These are phyloP conservation scores for Neurospora hispaniola DNA, from an alignment of 495 filamentous ascomycete genomes.

Conservation along the genomic window DNA sequence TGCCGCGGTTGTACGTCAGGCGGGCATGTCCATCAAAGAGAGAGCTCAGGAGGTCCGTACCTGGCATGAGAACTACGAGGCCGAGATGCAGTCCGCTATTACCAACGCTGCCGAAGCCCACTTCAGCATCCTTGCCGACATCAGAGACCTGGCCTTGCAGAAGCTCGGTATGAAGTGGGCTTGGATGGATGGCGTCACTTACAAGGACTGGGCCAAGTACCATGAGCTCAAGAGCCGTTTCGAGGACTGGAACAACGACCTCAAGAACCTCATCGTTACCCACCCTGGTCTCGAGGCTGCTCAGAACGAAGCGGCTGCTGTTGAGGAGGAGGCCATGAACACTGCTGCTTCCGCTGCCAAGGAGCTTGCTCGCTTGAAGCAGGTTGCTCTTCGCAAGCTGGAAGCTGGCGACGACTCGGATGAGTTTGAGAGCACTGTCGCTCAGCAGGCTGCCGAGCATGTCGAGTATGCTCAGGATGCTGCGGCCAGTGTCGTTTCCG, in stretches of 20 bases:
- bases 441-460: slow-evolving; percentile 33
- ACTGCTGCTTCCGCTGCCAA: slow-evolving; percentile 71
- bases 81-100: slow-evolving; percentile 57
- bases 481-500: slow-evolving; percentile 8
- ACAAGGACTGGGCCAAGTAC: slow-evolving; percentile 93
- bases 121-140: slow-evolving; percentile 69
- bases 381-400: slow-evolving; percentile 79
- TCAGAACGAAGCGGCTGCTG: slow-evolving; percentile 51
- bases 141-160: slow-evolving; percentile 80
- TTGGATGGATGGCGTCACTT: slow-evolving; percentile 88
- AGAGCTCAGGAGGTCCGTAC: slow-evolving; percentile 70
- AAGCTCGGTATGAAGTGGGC: slow-evolving; percentile 98
- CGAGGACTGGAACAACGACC: slow-evolving; percentile 73
- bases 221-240: slow-evolving; percentile 74
- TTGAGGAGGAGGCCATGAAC: slow-evolving; percentile 69
- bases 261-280: slow-evolving; percentile 57
- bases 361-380: slow-evolving; percentile 75
- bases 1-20: slow-evolving; percentile 50
- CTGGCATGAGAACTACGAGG: slow-evolving; percentile 67
- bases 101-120: slow-evolving; percentile 69
- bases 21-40: slow-evolving; percentile 66
- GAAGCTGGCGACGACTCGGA: slow-evolving; percentile 61
- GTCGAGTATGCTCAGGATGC: slow-evolving; percentile 19
- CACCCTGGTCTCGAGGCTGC: slow-evolving; percentile 66
- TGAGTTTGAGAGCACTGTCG: slow-evolving; percentile 51